Conservation (phyloP, 1,139 yeast species). For the Candida smagusa region DNA sequence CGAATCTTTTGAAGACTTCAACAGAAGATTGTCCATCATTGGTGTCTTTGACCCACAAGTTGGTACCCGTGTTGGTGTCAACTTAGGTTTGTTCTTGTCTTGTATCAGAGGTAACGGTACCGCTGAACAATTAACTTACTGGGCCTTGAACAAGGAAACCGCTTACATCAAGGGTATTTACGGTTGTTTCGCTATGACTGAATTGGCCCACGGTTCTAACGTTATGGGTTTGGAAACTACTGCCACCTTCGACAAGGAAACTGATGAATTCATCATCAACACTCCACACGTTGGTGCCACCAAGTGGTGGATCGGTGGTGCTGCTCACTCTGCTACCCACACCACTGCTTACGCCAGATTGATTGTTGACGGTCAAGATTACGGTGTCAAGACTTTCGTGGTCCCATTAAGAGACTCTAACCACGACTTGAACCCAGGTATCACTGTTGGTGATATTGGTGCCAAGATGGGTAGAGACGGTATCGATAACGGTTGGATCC, state of each 20-base stretch:
- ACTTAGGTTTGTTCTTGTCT: constrained; percentile 29
- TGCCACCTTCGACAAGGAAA: constrained; percentile 40
- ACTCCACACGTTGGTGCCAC: constrained; percentile 51
- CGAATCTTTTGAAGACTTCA: constrained; percentile 35
- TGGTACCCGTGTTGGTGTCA: constrained; percentile 28
- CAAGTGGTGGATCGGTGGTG: constrained; percentile 54
- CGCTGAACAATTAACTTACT: constrained; percentile 35
- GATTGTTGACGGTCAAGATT: constrained; percentile 42
- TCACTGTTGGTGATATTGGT: constrained; percentile 46
- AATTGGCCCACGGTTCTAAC: constrained; percentile 49
- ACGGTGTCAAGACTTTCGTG: constrained; percentile 48
- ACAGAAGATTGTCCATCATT: constrained; percentile 33
- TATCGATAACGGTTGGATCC: constrained; percentile 51
- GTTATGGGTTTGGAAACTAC: constrained; percentile 47
- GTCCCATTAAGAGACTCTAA: constrained; percentile 47
- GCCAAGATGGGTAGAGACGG: constrained; percentile 52
- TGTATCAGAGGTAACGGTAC: constrained; percentile 33
- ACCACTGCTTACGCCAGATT: constrained; percentile 42
- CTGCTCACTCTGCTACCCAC: constrained; percentile 50
- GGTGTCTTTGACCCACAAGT: constrained; percentile 30
- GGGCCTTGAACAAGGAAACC: constrained; percentile 40
- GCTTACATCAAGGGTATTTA: constrained; percentile 35
- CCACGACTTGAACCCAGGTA: constrained; percentile 44
- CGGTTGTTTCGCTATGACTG: constrained; percentile 52
- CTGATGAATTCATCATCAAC: constrained; percentile 42